Percentiles rank a stretch among this genome's conserved stretches.
These are phyloP conservation scores for Neonectria punicea DNA, from an alignment of 2,329 filamentous ascomycete species.

Conservation along the genomic window DNA sequence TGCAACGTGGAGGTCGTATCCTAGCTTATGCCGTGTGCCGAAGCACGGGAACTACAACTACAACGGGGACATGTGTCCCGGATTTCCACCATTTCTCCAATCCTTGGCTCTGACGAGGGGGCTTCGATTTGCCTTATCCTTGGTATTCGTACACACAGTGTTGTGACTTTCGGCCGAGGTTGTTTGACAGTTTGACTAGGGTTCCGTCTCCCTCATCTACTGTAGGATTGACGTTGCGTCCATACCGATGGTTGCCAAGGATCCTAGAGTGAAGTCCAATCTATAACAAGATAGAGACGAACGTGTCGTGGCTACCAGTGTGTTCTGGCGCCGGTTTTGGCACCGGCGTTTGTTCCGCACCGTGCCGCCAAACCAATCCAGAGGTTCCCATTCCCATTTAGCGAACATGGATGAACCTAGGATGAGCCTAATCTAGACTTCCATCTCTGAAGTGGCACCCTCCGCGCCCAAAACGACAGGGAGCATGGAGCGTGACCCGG, in stretches of 20 bases:
- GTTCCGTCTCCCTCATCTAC: conserved; percentile 2
- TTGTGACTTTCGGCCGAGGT: conserved; percentile 1
- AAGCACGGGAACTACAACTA: conserved; percentile 10
- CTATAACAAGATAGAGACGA: conserved; percentile 3
- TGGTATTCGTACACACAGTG: not conserved
- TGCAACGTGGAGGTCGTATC: conserved; percentile 9
- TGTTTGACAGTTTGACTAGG: not conserved
- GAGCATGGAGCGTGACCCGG: not conserved
- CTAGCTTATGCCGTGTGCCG: conserved; percentile 4
- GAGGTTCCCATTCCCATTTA: not conserved
- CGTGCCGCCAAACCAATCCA: conserved; percentile 8
- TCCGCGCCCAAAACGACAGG: conserved; percentile 4
- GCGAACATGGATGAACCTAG: not conserved
- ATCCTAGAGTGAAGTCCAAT: not conserved
- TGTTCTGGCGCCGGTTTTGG: not conserved
- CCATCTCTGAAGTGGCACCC: conserved; percentile 3
- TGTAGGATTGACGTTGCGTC: conserved; percentile 1
- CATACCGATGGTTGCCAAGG: conserved; percentile 4
- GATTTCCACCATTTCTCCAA: conserved; percentile 4
- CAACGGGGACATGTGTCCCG: conserved; percentile 10
- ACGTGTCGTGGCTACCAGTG: not conserved
- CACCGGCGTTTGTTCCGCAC: conserved; percentile 7
- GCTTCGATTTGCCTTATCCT: conserved; percentile 2
- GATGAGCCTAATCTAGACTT: conserved; percentile 3
- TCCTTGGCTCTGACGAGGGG: conserved; percentile 9